A percentile compares a stretch with the other conserved stretches of the same genome.
Conservation (phyloP, 345 rosid species). For the Eucalyptus guilfoylei region DNA sequence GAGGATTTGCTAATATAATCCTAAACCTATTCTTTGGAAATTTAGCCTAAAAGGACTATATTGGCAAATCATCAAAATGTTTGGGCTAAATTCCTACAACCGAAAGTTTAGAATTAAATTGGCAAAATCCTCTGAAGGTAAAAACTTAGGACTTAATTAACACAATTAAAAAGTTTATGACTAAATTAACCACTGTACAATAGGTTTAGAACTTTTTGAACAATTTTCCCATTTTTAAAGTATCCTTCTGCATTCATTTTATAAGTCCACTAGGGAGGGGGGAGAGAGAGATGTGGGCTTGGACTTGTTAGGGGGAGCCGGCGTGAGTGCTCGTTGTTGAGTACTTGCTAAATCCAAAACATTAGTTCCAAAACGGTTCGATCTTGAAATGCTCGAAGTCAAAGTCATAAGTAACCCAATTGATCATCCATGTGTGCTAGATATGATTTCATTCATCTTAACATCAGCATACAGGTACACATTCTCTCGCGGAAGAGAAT, state of each 20-base stretch:
- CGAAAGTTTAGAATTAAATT: rapidly evolving
- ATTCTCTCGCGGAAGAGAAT: not conserved
- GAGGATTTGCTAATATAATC: rapidly evolving
- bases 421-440: not conserved
- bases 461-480: not conserved
- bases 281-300: not conserved
- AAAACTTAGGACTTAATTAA: no score
- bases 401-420: not conserved
- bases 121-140: rapidly evolving
- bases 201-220: not conserved
- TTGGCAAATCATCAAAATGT: not conserved
- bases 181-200: no score
- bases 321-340: not conserved
- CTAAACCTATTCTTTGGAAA: not conserved
- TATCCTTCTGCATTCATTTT: not conserved
- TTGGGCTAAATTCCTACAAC: no score
- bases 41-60: not conserved
- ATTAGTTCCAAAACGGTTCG: not conserved
- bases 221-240: not conserved
- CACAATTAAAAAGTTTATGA: not conserved
- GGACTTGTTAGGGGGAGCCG: not conserved
- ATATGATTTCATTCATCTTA: not conserved
- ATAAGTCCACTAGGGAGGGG: not conserved
- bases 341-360: not conserved
- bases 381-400: not conserved